These are phyloP conservation scores for Stenogyne calaminthoides DNA, from an alignment of 305 asterid species.

Conservation along the genomic window DNA sequence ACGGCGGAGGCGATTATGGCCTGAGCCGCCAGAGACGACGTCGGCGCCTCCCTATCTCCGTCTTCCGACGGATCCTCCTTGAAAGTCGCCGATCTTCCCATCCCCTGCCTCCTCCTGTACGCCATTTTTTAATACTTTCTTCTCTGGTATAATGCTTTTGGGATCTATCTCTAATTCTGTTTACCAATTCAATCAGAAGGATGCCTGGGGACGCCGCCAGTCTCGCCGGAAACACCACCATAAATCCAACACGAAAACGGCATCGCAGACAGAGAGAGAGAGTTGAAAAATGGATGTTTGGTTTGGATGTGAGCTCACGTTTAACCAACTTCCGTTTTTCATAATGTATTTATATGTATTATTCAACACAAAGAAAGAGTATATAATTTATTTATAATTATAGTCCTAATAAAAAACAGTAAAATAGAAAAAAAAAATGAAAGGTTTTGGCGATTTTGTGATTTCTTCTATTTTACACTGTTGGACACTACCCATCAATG, in stretches of 20 bases:
- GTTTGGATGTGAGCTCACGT: conserved; percentile 30
- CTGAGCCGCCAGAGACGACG: conserved; percentile 68
- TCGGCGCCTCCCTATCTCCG: conserved; percentile 30
- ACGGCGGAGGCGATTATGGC: conserved; percentile 67
- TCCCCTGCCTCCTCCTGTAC: conserved; percentile 59
- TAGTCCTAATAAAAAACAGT: too few species aligned
- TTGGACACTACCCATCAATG: too few species aligned
- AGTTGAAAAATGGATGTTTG: conserved; percentile 23
- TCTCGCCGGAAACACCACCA: conserved; percentile 31
- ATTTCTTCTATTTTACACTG: too few species aligned
- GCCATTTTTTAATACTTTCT: conserved; percentile 43
- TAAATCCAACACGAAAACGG: not conserved
- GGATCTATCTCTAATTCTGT: not conserved
- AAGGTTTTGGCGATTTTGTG: too few species aligned
- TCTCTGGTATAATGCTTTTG: not conserved
- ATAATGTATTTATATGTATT: not conserved
- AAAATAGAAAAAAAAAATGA: too few species aligned
- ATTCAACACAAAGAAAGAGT: too few species aligned
- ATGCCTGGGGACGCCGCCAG: conserved; percentile 24
- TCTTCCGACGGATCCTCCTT: conserved; percentile 46
- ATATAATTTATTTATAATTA: too few species aligned
- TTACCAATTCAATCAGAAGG: not conserved
- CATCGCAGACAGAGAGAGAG: not conserved
- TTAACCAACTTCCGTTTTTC: conserved; percentile 19
- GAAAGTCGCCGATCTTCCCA: conserved; percentile 56